These are phyloP conservation scores for Geotrichum bryndzae DNA, from an alignment of 1,139 yeast species.

Conservation along the genomic window DNA sequence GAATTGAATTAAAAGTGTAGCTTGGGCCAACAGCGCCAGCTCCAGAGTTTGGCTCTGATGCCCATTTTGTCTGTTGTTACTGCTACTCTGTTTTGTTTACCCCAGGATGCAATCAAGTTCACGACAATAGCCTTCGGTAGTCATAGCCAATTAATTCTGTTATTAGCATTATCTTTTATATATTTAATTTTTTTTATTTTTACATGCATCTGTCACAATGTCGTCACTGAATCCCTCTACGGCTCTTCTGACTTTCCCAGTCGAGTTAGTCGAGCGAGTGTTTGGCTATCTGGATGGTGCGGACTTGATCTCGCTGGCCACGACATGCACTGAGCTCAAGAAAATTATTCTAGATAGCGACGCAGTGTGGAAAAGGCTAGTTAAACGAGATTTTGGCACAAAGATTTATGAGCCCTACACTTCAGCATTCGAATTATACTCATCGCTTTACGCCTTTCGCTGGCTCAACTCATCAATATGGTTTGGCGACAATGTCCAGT, in stretches of 20 bases:
- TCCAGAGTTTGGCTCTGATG: neutral
- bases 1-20: neutral
- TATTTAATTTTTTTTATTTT: neutral
- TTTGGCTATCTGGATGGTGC: constrained; percentile 21
- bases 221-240: neutral
- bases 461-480: constrained; percentile 31
- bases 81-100: neutral
- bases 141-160: neutral
- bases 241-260: constrained; percentile 21
- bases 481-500: constrained; percentile 29
- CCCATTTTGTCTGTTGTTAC: neutral
- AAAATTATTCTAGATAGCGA: constrained; percentile 20
- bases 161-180: neutral
- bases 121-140: neutral
- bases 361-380: constrained; percentile 23
- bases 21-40: neutral
- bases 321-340: constrained; percentile 22
- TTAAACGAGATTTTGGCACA: constrained; percentile 14
- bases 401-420: constrained; percentile 20
- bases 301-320: constrained; percentile 23
- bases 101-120: neutral
- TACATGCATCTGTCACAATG: neutral
- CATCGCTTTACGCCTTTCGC: constrained; percentile 12
- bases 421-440: constrained; percentile 20
- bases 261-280: constrained; percentile 25